These are phyloP conservation scores for Cicer bijugum DNA, from an alignment of 306 rosid genomes.

Conservation along the genomic window DNA sequence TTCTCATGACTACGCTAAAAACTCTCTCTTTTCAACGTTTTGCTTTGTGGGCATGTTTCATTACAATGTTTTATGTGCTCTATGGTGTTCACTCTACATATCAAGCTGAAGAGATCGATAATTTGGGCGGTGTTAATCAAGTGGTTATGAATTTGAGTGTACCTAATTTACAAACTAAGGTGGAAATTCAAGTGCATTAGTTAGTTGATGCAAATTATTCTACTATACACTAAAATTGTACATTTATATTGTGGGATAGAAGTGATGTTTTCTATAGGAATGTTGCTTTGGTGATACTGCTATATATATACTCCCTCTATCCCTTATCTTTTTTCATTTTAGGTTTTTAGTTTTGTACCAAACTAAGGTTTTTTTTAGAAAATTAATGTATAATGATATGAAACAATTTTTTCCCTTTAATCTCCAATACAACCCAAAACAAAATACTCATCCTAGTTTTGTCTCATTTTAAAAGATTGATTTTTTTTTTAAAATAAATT, in stretches of 20 bases:
- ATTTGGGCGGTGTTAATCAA: slow-evolving; percentile 41
- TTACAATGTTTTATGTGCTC: slow-evolving; percentile 74
- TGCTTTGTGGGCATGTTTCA: slow-evolving; percentile 69
- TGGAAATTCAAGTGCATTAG: slow-evolving; percentile 66
- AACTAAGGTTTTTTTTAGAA: too few species aligned
- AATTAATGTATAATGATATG: too few species aligned
- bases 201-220: slow-evolving; percentile 5
- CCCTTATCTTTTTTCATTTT: too few species aligned
- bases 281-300: not conserved
- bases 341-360: too few species aligned
- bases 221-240: slow-evolving; percentile 9
- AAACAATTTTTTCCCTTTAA: too few species aligned
- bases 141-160: slow-evolving; percentile 50
- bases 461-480: too few species aligned
- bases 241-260: slow-evolving; percentile 6
- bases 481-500: too few species aligned
- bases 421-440: too few species aligned
- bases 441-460: too few species aligned
- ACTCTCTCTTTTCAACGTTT: slow-evolving; percentile 65
- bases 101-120: slow-evolving; percentile 71
- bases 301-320: not conserved
- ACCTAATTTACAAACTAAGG: slow-evolving; percentile 60
- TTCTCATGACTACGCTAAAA: slow-evolving; percentile 74
- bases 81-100: slow-evolving; percentile 95
- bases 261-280: not conserved